phyloP scores from a whole-genome alignment of 306 rosid genomes.

The Amphicarpaea edgeworthii region DNA sequence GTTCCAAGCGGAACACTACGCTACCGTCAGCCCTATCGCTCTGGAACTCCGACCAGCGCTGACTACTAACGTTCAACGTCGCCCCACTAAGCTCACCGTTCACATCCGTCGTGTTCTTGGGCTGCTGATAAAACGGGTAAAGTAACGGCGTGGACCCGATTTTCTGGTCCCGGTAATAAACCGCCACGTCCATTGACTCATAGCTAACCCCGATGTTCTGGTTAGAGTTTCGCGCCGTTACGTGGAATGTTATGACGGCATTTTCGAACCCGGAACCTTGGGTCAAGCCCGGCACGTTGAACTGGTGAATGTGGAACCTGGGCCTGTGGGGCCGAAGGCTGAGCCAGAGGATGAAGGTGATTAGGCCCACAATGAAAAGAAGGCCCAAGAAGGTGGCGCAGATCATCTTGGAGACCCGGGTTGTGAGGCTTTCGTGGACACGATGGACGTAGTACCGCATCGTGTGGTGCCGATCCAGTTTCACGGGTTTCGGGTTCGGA shows the following conservation, averaged over 20 bases:
- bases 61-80: slow-evolving; percentile 56
- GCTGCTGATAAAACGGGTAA: slow-evolving; percentile 62
- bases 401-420: slow-evolving; percentile 68
- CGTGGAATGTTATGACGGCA: slow-evolving; percentile 58
- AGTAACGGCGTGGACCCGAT: slow-evolving; percentile 63
- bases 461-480: slow-evolving; percentile 70
- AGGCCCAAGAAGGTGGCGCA: slow-evolving; percentile 73
- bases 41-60: slow-evolving; percentile 71
- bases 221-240: slow-evolving; percentile 76
- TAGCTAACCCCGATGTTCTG: slow-evolving; percentile 69
- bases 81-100: slow-evolving; percentile 57
- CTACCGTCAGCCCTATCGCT: slow-evolving; percentile 64
- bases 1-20: slow-evolving; percentile 70
- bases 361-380: slow-evolving; percentile 62
- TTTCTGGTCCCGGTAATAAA: slow-evolving; percentile 64
- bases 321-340: slow-evolving; percentile 95
- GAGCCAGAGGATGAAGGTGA: slow-evolving; percentile 77
- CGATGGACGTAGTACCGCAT: slow-evolving; percentile 71
- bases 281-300: slow-evolving; percentile 66
- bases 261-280: slow-evolving; percentile 57
- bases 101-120: slow-evolving; percentile 66
- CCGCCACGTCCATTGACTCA: slow-evolving; percentile 61
- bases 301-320: slow-evolving; percentile 66
- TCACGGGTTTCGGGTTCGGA: slow-evolving; percentile 44
- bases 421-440: slow-evolving; percentile 82